Evolutionary conservation across 1,139 yeast genomes (phyloP).

Genomic region (Saccharomyces hybrid): DNA sequence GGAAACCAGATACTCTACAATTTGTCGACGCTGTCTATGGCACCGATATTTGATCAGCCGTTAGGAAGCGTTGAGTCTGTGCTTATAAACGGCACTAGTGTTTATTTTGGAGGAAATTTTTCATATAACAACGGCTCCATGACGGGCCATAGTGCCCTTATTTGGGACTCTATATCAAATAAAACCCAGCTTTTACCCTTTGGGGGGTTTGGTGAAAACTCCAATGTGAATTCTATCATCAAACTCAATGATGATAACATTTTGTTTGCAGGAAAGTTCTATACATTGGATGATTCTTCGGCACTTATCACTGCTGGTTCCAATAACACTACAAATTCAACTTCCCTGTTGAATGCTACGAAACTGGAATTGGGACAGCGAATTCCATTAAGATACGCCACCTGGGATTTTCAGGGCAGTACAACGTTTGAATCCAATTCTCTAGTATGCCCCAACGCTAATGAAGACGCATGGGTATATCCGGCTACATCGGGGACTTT

Average conservation of each 20-base stretch:
- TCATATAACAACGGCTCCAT: conserved; percentile 35
- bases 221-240: conserved; percentile 59
- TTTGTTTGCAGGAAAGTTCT: conserved; percentile 74
- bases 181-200: conserved; percentile 51
- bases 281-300: conserved; percentile 50
- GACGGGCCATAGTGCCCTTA: conserved; percentile 51
- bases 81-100: conserved; percentile 42
- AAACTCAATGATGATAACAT: conserved; percentile 44
- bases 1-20: conserved; percentile 52
- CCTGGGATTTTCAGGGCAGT: conserved; percentile 44
- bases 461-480: conserved; percentile 51
- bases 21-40: conserved; percentile 38
- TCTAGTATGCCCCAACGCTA: conserved; percentile 53
- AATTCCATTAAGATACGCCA: conserved; percentile 57
- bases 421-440: conserved; percentile 34
- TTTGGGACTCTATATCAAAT: conserved; percentile 48
- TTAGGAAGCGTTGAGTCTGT: conserved; percentile 45
- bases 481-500: conserved; percentile 52
- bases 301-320: conserved; percentile 32
- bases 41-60: conserved; percentile 35
- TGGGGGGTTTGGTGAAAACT: conserved; percentile 63
- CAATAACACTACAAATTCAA: conserved; percentile 30
- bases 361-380: conserved; percentile 53
- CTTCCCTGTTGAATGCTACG: conserved; percentile 22
- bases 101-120: conserved; percentile 81